Percentiles rank a stretch among this genome's conserved stretches.
Evolutionary conservation across 2,329 filamentous ascomycete genomes (phyloP).

Genomic region (Mycogone perniciosa): DNA sequence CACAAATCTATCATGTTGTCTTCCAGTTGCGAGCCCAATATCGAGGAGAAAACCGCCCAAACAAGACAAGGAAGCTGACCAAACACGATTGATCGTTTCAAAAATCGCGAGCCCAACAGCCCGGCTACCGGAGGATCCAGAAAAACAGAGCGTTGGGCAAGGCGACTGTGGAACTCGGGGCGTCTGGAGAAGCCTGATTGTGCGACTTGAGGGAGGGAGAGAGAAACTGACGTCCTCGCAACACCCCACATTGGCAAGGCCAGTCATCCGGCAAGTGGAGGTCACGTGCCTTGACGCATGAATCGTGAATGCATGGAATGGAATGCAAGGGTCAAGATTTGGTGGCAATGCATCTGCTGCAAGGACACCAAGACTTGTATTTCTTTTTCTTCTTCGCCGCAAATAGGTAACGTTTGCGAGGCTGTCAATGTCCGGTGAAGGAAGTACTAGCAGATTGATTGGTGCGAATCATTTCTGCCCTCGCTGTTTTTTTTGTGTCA

Average conservation of each 20-base stretch:
- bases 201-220: constrained; percentile 8
- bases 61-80: constrained; percentile 16
- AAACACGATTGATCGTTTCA: background rate
- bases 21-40: constrained; percentile 21
- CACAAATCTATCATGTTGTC: constrained; percentile 39
- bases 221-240: constrained; percentile 13
- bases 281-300: too few species aligned
- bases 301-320: too few species aligned
- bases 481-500: too few species aligned
- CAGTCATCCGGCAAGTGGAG: too few species aligned
- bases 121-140: constrained; percentile 9
- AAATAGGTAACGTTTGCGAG: too few species aligned
- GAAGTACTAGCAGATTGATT: too few species aligned
- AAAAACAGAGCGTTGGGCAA: constrained; percentile 11
- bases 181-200: constrained; percentile 6
- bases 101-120: constrained; percentile 2
- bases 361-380: too few species aligned
- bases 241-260: constrained; percentile 3
- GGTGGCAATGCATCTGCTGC: too few species aligned
- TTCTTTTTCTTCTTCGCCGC: too few species aligned
- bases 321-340: too few species aligned
- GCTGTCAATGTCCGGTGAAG: too few species aligned
- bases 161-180: constrained; percentile 3
- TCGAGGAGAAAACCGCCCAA: constrained; percentile 19
- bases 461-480: too few species aligned